phyloP scores from a whole-genome alignment of 371 early-diverging fungal species.

The Catenaria anguillulae region DNA sequence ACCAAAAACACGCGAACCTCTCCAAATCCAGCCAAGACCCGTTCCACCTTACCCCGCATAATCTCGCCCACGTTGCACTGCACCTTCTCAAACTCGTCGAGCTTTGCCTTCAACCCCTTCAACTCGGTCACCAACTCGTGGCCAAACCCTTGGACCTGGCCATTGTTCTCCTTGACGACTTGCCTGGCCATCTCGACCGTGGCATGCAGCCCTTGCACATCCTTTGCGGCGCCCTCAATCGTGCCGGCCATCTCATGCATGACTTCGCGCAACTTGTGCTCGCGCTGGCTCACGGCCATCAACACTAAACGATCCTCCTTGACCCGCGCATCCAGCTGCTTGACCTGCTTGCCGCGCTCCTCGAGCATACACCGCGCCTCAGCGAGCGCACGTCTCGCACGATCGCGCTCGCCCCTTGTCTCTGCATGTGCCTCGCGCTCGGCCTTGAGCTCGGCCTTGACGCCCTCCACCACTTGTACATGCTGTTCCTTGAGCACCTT shows the following conservation, averaged over 20 bases:
- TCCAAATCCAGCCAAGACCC: background rate
- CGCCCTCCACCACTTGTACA: constrained; percentile 15
- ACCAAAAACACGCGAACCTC: background rate
- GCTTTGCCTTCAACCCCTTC: background rate
- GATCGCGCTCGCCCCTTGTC: background rate
- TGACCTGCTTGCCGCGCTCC: background rate
- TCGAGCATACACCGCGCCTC: constrained; percentile 1
- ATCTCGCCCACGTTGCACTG: background rate
- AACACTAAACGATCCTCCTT: background rate
- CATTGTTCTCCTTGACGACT: background rate
- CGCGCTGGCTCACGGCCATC: background rate
- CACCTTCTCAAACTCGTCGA: background rate
- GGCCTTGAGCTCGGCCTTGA: constrained; percentile 15
- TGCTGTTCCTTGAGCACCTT: constrained; percentile 17
- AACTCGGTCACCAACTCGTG: background rate
- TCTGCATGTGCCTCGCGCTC: background rate
- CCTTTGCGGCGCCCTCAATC: constrained; percentile 4
- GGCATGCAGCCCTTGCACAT: constrained; percentile 7
- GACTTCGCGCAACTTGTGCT: background rate
- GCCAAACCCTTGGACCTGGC: background rate
- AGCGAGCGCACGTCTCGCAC: background rate
- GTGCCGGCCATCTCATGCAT: constrained; percentile 5
- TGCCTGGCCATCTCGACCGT: constrained; percentile 9
- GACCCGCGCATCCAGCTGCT: background rate
- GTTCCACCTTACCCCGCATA: background rate